A percentile compares a stretch with the other conserved stretches of the same genome.
These are phyloP conservation scores for Phascolomyces articulosus DNA, from an alignment of 371 early-diverging fungal species.

Conservation along the genomic window DNA sequence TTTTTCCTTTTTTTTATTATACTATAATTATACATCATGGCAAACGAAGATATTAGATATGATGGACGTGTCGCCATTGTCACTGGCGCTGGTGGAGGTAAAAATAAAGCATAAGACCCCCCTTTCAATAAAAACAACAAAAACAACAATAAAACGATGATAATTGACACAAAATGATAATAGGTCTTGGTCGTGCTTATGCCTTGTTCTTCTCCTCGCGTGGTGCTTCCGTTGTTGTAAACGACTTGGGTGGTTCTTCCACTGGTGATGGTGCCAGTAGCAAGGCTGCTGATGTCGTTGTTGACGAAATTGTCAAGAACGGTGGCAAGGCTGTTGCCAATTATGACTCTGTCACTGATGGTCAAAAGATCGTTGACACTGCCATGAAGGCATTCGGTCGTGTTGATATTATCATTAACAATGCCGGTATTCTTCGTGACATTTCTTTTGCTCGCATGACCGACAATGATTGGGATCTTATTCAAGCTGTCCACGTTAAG, in stretches of 20 bases:
- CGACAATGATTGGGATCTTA: conserved; percentile 95
- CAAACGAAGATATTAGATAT: conserved; percentile 66
- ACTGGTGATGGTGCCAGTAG: conserved; percentile 78
- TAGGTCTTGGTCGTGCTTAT: conserved; percentile 89
- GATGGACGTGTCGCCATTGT: conserved; percentile 93
- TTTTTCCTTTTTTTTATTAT: not conserved
- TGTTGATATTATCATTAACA: conserved; percentile 95
- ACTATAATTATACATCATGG: conserved; percentile 22
- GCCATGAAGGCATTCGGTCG: conserved; percentile 95
- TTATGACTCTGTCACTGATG: conserved; percentile 96
- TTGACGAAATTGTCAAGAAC: conserved; percentile 86
- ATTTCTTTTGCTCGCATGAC: conserved; percentile 94
- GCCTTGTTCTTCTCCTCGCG: conserved; percentile 89
- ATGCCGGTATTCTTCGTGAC: conserved; percentile 98
- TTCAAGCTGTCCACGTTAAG: conserved; percentile 91
- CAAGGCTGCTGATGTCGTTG: conserved; percentile 94
- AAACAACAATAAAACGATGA: too few species aligned
- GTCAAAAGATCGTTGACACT: conserved; percentile 95
- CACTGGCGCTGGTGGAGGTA: conserved; percentile 98
- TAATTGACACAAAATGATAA: too few species aligned
- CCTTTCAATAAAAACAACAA: not conserved
- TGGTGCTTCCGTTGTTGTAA: conserved; percentile 89
- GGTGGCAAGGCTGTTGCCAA: conserved; percentile 98
- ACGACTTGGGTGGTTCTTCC: conserved; percentile 89
- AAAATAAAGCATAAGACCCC: conserved; percentile 1